Evolutionary conservation across 2,329 filamentous ascomycete genomes (phyloP).

Genomic region (Fusarium coicis): DNA sequence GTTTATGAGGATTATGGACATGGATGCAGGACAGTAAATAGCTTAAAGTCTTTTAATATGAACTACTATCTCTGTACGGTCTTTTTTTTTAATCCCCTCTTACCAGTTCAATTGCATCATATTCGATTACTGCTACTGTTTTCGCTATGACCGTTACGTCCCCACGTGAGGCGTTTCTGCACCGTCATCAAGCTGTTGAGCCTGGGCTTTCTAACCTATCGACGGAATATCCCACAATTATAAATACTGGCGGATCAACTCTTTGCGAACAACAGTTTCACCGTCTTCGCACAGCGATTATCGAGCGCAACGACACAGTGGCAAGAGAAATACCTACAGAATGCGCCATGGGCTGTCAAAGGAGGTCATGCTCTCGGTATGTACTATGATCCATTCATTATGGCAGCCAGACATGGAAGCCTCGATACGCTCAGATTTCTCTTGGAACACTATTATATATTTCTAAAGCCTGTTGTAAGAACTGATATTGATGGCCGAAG

Average conservation of each 20-base stretch:
- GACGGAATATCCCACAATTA: fast-evolving
- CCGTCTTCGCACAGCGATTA: neutral
- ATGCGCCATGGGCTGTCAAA: neutral
- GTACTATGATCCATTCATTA: neutral
- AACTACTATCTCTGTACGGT: fast-evolving
- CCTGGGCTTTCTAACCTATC: fast-evolving
- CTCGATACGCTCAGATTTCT: fast-evolving
- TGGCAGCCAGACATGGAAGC: neutral
- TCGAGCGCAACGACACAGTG: neutral
- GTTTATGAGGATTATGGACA: neutral
- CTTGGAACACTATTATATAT: neutral
- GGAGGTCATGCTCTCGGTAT: neutral
- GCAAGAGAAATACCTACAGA: neutral
- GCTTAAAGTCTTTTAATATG: neutral
- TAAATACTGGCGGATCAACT: neutral
- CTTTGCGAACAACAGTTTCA: neutral
- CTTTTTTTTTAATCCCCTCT: fast-evolving
- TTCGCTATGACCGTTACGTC: neutral
- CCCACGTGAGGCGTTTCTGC: too few species aligned
- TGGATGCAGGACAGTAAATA: neutral
- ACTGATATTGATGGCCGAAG: neutral
- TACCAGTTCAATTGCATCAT: fast-evolving
- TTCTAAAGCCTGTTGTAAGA: neutral
- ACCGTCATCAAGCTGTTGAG: fast-evolving
- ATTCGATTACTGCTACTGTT: fast-evolving